Percentiles rank a stretch among this genome's conserved stretches.
Conservation (phyloP, 2,329 filamentous ascomycete genomes). For the Aspergillus sp. region DNA sequence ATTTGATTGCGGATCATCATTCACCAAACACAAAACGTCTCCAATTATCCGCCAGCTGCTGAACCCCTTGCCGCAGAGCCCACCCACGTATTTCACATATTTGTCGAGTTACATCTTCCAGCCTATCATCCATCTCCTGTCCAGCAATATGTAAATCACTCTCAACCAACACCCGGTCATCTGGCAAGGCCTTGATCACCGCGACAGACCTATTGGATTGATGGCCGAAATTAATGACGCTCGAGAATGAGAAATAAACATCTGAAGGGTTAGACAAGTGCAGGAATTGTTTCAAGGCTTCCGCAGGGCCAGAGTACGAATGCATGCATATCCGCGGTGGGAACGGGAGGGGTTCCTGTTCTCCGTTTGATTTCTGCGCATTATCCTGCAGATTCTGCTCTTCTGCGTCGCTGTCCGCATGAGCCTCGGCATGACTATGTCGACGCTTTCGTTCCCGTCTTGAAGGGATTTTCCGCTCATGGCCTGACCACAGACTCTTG, state of each 20-base stretch:
- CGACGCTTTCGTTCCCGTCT: constrained; percentile 47
- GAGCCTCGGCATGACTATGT: constrained; percentile 30
- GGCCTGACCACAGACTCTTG: constrained; percentile 57
- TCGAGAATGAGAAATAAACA: constrained; percentile 87
- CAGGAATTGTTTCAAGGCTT: constrained; percentile 76
- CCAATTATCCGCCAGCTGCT: constrained; percentile 72
- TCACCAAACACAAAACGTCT: constrained; percentile 69
- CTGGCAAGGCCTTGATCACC: constrained; percentile 70
- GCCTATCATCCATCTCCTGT: constrained; percentile 70
- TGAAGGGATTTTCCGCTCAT: constrained; percentile 52
- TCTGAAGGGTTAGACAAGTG: constrained; percentile 69
- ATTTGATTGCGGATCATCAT: background rate
- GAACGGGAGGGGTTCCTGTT: constrained; percentile 57
- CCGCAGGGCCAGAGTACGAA: constrained; percentile 79
- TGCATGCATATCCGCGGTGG: constrained; percentile 91
- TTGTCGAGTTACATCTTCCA: constrained; percentile 73
- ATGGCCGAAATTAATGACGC: constrained; percentile 72
- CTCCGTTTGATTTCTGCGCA: background rate
- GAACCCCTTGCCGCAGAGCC: constrained; percentile 69
- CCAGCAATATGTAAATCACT: constrained; percentile 88
- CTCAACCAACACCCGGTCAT: constrained; percentile 78
- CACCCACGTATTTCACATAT: constrained; percentile 79
- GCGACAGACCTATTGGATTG: constrained; percentile 60
- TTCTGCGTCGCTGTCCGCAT: constrained; percentile 30
- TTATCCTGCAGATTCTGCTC: constrained; percentile 4